Base-by-base conservation (phyloP, 352 stramenopile species). In the Detonula confervacea region DNA sequence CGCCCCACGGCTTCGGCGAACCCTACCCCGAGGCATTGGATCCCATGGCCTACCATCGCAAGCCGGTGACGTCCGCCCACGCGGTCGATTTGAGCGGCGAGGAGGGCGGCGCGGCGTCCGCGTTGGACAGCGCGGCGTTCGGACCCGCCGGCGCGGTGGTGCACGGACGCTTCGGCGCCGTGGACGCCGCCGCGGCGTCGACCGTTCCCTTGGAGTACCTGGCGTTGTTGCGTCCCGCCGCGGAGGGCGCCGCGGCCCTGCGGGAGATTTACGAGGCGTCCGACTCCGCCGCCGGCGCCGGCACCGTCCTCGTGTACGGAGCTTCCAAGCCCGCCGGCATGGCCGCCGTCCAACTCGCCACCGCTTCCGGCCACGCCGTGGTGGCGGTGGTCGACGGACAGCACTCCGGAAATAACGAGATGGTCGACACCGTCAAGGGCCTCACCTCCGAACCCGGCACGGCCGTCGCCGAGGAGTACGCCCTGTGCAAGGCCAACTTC, bases 171-270 rank as follows among this genome's bases (percentile, higher is more conserved):
- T 91, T 87, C 62, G 88, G 86, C 33, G 73, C 84, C 20, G 59
- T 92, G 5, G 70, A 66, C 30, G 54, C 61, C 2, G 67, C 73
- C 52, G 70, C 73, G 0, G 64, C 71, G 6, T 3, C 65, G 39
- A 63, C 67, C 14, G 81, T 92, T 56, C 88, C 88, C 2, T 67
- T 93, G 14, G 88, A 93, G 56, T 93, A 93, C 68, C 63, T 93
- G 35, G 85, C 88, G 2, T 71, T 93, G 14, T 75, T 93, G 39
- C 70, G 77, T 42, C 83, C 81, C 6, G 87, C 87, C 16, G 76
- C 87, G 5, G 80, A 93, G 62, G 87, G 81, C 42, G 85, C 83
- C 16, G 87, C 85, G 3, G 87, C 77, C 14, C 22, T 92, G 7
- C 67, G 80, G 5, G 67, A 74, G 51, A 76, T 87, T 60, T 60